A percentile compares a stretch with the other conserved stretches of the same genome.
Evolutionary conservation across 306 rosid genomes (phyloP).

Genomic region (Vigna radiata): DNA sequence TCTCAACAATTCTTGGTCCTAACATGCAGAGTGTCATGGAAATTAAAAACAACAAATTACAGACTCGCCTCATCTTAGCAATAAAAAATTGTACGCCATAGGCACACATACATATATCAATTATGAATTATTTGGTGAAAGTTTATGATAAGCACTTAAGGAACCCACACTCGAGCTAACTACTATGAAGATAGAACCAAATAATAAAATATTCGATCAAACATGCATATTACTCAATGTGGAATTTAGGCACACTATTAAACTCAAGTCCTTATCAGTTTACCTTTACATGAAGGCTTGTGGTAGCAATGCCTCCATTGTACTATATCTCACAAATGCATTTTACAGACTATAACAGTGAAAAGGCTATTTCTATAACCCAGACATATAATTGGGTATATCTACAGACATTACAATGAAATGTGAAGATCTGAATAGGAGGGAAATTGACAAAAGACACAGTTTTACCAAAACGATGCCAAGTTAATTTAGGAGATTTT

Average conservation of each 20-base stretch:
- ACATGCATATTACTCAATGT: too few species aligned
- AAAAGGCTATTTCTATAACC: conserved; percentile 23
- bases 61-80: conserved; percentile 1
- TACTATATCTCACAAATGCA: conserved; percentile 31
- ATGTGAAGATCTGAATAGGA: not conserved
- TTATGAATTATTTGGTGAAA: conserved; percentile 24
- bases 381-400: conserved; percentile 28
- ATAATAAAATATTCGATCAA: too few species aligned
- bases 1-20: conserved; percentile 15
- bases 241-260: too few species aligned
- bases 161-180: too few species aligned
- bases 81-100: not conserved
- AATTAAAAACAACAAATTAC: conserved; percentile 22
- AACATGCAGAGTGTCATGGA: conserved; percentile 28
- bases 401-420: conserved; percentile 10
- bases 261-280: too few species aligned
- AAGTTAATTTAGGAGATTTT: conserved; percentile 12
- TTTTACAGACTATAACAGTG: conserved; percentile 30
- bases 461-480: not conserved
- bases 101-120: not conserved
- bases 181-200: too few species aligned
- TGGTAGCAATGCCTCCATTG: conserved; percentile 19
- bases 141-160: not conserved
- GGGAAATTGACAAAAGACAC: not conserved
- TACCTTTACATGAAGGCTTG: conserved; percentile 24